Evolutionary conservation across 2,329 filamentous ascomycete species (phyloP).

Genomic region (Pestalotiopsis sp.): DNA sequence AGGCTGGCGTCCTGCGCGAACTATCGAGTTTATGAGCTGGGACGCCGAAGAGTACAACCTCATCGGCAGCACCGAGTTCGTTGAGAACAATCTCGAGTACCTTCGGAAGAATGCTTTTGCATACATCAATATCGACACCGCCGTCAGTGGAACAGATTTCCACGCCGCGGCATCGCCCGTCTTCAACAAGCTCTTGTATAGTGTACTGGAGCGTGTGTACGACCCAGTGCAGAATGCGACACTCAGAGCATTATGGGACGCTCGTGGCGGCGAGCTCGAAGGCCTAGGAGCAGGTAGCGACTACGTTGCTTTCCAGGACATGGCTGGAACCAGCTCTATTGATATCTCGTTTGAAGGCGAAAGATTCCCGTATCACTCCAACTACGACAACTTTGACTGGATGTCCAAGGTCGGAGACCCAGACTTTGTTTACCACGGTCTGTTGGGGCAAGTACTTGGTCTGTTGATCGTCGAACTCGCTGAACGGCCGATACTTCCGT

Average conservation of each 20-base stretch:
- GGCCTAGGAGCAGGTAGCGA: constrained; percentile 76
- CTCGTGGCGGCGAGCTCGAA: constrained; percentile 59
- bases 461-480: constrained; percentile 83
- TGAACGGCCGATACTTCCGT: constrained; percentile 78
- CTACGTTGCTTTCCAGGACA: constrained; percentile 86
- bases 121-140: constrained; percentile 89
- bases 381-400: constrained; percentile 89
- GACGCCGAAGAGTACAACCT: constrained; percentile 92
- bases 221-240: constrained; percentile 74
- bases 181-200: constrained; percentile 70
- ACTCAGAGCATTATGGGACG: constrained; percentile 75
- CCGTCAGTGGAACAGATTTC: constrained; percentile 74
- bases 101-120: constrained; percentile 76
- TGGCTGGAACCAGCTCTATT: constrained; percentile 84
- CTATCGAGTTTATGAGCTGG: constrained; percentile 96
- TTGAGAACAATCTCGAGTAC: constrained; percentile 77
- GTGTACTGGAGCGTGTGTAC: constrained; percentile 70
- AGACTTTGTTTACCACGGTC: constrained; percentile 75
- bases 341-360: constrained; percentile 77
- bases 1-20: constrained; percentile 90
- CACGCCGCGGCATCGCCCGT: constrained; percentile 79
- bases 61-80: constrained; percentile 91
- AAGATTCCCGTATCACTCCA: constrained; percentile 73
- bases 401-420: constrained; percentile 80
- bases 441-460: constrained; percentile 77